phyloP scores from a whole-genome alignment of 805 yeast species.

The Spathaspora boniae region DNA sequence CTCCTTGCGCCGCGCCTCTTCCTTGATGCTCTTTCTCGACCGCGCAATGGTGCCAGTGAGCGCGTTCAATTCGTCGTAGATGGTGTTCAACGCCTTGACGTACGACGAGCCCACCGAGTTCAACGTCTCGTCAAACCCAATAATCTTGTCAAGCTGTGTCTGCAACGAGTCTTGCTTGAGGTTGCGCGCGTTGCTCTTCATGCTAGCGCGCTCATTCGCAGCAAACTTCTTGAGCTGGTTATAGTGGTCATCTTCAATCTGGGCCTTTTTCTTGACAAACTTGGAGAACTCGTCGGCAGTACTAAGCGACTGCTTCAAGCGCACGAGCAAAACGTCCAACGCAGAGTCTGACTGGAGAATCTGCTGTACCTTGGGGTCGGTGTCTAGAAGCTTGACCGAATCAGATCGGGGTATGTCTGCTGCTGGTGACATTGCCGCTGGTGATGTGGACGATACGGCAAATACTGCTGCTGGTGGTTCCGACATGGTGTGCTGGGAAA shows the following conservation, averaged over 20 bases:
- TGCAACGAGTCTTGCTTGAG: constrained; percentile 66
- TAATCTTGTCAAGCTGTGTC: constrained; percentile 59
- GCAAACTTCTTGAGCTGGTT: constrained; percentile 72
- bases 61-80: constrained; percentile 80
- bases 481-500: no score
- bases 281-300: constrained; percentile 84
- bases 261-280: constrained; percentile 73
- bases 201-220: constrained; percentile 46
- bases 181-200: constrained; percentile 38
- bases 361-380: constrained; percentile 43
- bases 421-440: no score
- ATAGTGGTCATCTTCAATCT: constrained; percentile 74
- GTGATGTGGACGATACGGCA: no score
- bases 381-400: constrained; percentile 34
- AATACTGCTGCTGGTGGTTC: no score
- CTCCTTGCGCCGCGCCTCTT: constrained; percentile 76
- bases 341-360: constrained; percentile 71
- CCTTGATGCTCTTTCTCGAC: constrained; percentile 74
- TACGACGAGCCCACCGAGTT: constrained; percentile 67
- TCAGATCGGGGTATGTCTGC: no score
- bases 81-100: constrained; percentile 73
- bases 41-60: constrained; percentile 67
- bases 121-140: constrained; percentile 75
- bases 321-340: constrained; percentile 63
- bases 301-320: constrained; percentile 74